Base-by-base conservation (phyloP, 2,329 filamentous ascomycete genomes). In the Blumeriella jaapii region DNA sequence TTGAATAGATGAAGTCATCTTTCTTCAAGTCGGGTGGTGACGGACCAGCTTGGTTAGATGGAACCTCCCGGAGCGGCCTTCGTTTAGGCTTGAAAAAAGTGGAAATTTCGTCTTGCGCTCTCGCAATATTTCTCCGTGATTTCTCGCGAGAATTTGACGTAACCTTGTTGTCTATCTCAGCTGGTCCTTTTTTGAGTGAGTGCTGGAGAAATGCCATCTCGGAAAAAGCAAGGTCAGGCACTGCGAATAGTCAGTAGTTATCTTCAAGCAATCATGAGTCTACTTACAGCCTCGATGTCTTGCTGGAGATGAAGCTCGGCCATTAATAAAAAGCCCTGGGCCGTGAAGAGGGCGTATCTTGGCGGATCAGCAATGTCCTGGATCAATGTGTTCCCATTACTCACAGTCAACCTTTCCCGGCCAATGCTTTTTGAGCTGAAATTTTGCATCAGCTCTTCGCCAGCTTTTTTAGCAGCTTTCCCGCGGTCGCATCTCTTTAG, bases 401-500 rank as follows among this genome's bases (percentile, higher is more conserved):
- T 47, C 51, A 74, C 71, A 11, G 69, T 74, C 34, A 74, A 55
- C 7, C 68, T 63, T n/a, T 62, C 57, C 31, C 62, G 61, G 8
- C 63, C 54, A 26, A 80, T 63, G 33, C 66, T 67, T 3, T 63
- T 54, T 1, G 74, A 75, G 9, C 58, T 58, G 42, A 79, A 81
- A 13, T 67, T 67, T 5, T 62, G 55, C 54, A 75, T 67, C 6
- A 77, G 59, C 25, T 68, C 64, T 34, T 61, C 61, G 10, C 51
- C 45, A 8, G 43, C 42, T 37, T 43, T 51, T 26, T 42, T 54
- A 17, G 38, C 40, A 15, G 40, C 34, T 35, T 44, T 53, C 19
- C 31, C 36, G 6, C 29, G 36, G 15, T 48, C 44, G 6, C 40
- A 36, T 19, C 31, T 48, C 34, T 38, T 47, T 29, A 40, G 42